phyloP scores from a whole-genome alignment of 1,139 yeast species.

The Lodderomyces margitis region DNA sequence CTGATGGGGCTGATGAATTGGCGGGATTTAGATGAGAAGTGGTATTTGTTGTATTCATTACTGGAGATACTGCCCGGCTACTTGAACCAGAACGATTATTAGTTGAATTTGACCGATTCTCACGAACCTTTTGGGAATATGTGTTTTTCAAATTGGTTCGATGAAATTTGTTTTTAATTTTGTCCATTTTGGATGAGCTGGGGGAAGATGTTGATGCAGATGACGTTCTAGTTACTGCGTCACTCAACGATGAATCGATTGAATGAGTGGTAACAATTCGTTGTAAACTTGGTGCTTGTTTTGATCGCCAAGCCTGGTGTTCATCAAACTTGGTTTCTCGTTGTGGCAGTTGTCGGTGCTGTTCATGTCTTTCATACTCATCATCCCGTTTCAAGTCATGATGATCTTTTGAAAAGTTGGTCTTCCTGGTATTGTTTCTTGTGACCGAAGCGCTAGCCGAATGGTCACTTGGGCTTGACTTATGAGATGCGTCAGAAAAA shows the following conservation, averaged over 20 bases:
- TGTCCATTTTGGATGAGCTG: constrained; percentile 23
- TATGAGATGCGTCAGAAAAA: constrained; percentile 2
- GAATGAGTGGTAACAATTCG: constrained; percentile 12
- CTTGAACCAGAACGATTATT: constrained; percentile 9
- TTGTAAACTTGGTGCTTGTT: constrained; percentile 10
- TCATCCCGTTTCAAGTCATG: neutral
- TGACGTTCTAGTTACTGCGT: constrained; percentile 4
- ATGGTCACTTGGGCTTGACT: neutral
- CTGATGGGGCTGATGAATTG: neutral
- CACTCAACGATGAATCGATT: constrained; percentile 10
- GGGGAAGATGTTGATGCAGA: constrained; percentile 9
- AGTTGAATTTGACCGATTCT: constrained; percentile 31
- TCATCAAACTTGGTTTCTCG: constrained; percentile 1
- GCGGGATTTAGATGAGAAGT: neutral
- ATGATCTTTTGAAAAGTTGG: neutral
- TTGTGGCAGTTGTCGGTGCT: constrained; percentile 2
- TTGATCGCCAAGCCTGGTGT: neutral
- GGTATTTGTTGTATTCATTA: neutral
- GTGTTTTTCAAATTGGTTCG: constrained; percentile 21
- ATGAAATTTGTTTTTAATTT: constrained; percentile 11
- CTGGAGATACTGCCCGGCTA: constrained; percentile 25
- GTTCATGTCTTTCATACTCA: neutral
- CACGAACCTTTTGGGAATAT: constrained; percentile 35
- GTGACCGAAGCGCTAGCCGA: neutral
- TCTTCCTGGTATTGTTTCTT: neutral